Evolutionary conservation across 495 filamentous ascomycete genomes (phyloP), one percentile per base, ranked within the genome.

Genomic region (Beverwykella pulmonaria): DNA sequence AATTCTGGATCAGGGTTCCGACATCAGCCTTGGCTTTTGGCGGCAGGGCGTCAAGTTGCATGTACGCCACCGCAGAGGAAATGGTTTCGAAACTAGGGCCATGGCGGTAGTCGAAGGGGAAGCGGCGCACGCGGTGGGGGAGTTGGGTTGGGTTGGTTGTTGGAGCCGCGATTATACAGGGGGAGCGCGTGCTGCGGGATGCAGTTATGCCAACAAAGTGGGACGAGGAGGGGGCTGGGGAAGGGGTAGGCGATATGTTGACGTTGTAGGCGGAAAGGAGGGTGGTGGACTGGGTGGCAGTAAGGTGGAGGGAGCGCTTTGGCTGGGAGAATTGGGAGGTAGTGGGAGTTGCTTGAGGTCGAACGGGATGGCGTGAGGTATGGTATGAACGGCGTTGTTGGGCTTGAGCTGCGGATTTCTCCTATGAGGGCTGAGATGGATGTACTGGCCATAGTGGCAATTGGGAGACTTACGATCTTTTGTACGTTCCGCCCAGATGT

Each of bases 101-200:
- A 14, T 67, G 49, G 8, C 69, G 71, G 75, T 90, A 90, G 64
- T 83, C 74, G 68, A 91, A 89, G 1, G 89, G 83, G 68, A 91
- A 88, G 32, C 76, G 82, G 61, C 77, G 81, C 1, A 82, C 75
- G 41, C 74, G 73, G 32, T 72, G 14, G 29, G 76, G 65, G 9
- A 74, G 57, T 8, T 76, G 63, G 49, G 75, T 22, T 50, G 74
- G 78, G 17, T 81, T 72, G 9, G 77, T 76, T 1, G 77, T 79
- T 12, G 84, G 80, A 1, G 89, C 84, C n/a, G 82, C 85, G 48
- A 89, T 74, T 32, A 95, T 82, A 71, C 88, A 88, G 3, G 90
- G 91, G 1, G 80, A 85, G 36, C 83, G 76, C 12, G 80, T 79
- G 41, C 83, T 79, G 27, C 91, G 83, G 74, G 92, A 87, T 57